These are phyloP conservation scores for Pachysandra terminalis DNA, from an alignment of 164 flowering plant genomes.

Conservation along the genomic window DNA sequence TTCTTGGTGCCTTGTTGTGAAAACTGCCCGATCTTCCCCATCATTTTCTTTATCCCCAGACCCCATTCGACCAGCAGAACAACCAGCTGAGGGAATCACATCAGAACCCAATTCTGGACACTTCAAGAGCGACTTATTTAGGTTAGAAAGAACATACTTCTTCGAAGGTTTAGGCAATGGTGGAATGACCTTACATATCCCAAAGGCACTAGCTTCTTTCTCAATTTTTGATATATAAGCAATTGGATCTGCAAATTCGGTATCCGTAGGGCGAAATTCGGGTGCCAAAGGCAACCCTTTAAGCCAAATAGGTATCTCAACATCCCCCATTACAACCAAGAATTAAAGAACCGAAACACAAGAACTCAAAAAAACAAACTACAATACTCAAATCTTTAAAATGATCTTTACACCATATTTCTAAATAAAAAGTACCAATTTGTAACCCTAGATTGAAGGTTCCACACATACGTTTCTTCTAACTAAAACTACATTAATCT, in stretches of 20 bases:
- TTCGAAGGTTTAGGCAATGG: conserved; percentile 93
- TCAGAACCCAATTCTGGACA: conserved; percentile 55
- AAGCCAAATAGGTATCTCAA: conserved; percentile 78
- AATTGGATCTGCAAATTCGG: conserved; percentile 97
- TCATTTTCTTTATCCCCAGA: conserved; percentile 26
- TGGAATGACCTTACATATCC: conserved; percentile 91
- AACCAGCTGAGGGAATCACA: conserved; percentile 7
- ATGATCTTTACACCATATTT: not conserved
- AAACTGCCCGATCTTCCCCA: conserved; percentile 56
- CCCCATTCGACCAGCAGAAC: conserved; percentile 17
- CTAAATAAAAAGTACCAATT: not conserved
- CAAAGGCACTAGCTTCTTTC: conserved; percentile 90
- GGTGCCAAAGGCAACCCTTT: conserved; percentile 85
- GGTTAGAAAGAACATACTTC: conserved; percentile 57
- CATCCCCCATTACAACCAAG: conserved; percentile 52
- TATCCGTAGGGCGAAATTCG: conserved; percentile 79
- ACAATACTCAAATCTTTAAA: not conserved
- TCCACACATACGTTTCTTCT: not conserved
- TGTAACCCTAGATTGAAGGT: conserved; percentile 16
- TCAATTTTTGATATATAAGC: conserved; percentile 96
- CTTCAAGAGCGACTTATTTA: conserved; percentile 70
- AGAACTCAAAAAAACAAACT: not conserved
- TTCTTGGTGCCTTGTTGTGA: conserved; percentile 94
- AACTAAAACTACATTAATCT: not conserved
- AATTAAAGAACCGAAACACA: conserved; percentile 8